These are phyloP conservation scores for Neonectria faginata DNA, from an alignment of 2,329 filamentous ascomycete genomes.

Conservation along the genomic window DNA sequence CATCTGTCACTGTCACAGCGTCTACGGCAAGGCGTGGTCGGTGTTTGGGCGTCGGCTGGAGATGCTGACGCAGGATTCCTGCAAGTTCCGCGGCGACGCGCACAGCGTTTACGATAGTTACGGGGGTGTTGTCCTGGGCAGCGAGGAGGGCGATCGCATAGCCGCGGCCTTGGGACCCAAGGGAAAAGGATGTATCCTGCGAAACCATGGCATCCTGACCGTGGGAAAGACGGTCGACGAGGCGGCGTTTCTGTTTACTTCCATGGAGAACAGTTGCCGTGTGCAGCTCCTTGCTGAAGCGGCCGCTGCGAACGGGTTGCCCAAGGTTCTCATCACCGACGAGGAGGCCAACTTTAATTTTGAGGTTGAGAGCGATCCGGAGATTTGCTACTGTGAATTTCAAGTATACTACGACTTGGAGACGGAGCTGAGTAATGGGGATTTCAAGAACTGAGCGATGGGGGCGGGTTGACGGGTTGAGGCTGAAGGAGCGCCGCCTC, in stretches of 20 bases:
- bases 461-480: too few relatives aligned
- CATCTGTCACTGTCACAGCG: slow-evolving; percentile 75
- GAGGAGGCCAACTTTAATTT: slow-evolving; percentile 55
- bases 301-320: slow-evolving; percentile 44
- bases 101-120: slow-evolving; percentile 73
- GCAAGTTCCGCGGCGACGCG: slow-evolving; percentile 70
- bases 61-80: slow-evolving; percentile 75
- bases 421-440: slow-evolving; percentile 38
- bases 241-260: slow-evolving; percentile 75
- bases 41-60: slow-evolving; percentile 72
- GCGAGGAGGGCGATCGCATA: slow-evolving; percentile 73
- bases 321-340: slow-evolving; percentile 55
- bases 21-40: slow-evolving; percentile 74
- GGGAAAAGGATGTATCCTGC: slow-evolving; percentile 71
- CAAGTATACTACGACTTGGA: slow-evolving; percentile 46
- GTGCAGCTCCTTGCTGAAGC: slow-evolving; percentile 47
- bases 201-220: slow-evolving; percentile 78
- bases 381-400: slow-evolving; percentile 45
- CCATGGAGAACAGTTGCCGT: slow-evolving; percentile 74
- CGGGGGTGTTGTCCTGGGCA: slow-evolving; percentile 63
- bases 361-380: slow-evolving; percentile 44
- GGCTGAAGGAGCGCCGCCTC: neutral
- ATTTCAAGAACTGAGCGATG: slow-evolving; percentile 36
- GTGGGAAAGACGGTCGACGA: slow-evolving; percentile 79
- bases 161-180: slow-evolving; percentile 69